Base-by-base conservation (phyloP, 129 eudicot genomes). In the Arctium lappa region DNA sequence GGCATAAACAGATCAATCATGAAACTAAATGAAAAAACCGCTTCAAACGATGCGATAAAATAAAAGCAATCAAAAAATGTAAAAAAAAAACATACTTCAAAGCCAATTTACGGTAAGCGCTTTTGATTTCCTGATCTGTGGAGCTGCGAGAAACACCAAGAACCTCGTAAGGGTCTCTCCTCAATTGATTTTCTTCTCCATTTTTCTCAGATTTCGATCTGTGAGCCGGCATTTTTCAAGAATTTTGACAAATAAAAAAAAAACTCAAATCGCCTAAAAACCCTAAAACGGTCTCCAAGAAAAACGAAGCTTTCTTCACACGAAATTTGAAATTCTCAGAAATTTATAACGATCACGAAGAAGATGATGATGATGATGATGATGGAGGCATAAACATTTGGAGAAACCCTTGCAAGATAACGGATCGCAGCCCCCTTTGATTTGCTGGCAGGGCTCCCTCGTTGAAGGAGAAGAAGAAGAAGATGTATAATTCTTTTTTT, bases 101-200 rank as follows among this genome's bases (percentile, higher is more conserved):
- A 77, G 98, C 98, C 83, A 93, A 81, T 87, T 93, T 93, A 44
- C 98, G 87, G 65, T 93, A 93, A 62, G 98, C 94, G 73, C 83
- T 80, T 85, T 93, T 93, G 78, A 93, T 88, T 89, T 93, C 86
- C 73, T 93, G 98, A 88, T 91, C 94, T 1, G 98, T 85, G 72
- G 96, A 89, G 87, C 81, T 89, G 16, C 85, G 87, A 72, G 87
- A 82, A 70, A 91, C 98, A 44, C 98, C 94, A 76, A 93, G 92
- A 77, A 93, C 96, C 80, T 94, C 98, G 37, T 94, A 94, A 32
- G 98, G 94, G 86, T 94, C 98, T 85, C 97, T 90, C 88, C 97
- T 79, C 65, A 71, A 82, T 86, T 88, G 88, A 82, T 81, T 88
- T 80, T 78, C 83, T 42, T 84, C 75, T 39, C 78, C 89, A 7